Evolutionary conservation across 148 eudicot genomes (phyloP).

Genomic region (Rhododendron vialii): DNA sequence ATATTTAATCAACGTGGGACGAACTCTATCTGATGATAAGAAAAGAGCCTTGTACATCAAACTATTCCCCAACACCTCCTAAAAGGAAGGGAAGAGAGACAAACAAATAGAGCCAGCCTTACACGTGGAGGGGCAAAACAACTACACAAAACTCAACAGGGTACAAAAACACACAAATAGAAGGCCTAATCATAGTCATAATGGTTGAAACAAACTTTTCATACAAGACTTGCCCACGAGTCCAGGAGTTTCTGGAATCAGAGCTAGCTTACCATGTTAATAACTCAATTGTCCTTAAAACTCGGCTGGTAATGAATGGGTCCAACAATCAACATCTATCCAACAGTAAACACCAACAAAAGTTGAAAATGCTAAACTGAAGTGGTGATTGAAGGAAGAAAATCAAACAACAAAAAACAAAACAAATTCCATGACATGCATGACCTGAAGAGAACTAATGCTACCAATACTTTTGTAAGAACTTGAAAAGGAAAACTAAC

Average conservation of each 20-base stretch:
- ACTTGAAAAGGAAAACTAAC: conserved; percentile 13
- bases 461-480: neutral
- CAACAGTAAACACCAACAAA: neutral
- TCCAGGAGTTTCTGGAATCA: neutral
- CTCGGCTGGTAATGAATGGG: neutral
- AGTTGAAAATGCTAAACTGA: neutral
- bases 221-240: neutral
- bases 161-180: neutral
- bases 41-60: neutral
- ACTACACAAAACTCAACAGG: neutral
- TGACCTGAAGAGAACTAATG: neutral
- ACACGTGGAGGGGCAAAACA: neutral
- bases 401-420: neutral
- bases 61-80: neutral
- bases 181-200: neutral
- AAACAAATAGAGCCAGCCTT: neutral
- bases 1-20: neutral
- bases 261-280: neutral
- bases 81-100: neutral
- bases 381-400: neutral
- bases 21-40: neutral
- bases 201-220: neutral
- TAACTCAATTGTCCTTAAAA: neutral
- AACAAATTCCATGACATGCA: neutral
- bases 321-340: neutral